phyloP scores from a whole-genome alignment of 768 basidiomycete species.

The Pleurotus eryngii region DNA sequence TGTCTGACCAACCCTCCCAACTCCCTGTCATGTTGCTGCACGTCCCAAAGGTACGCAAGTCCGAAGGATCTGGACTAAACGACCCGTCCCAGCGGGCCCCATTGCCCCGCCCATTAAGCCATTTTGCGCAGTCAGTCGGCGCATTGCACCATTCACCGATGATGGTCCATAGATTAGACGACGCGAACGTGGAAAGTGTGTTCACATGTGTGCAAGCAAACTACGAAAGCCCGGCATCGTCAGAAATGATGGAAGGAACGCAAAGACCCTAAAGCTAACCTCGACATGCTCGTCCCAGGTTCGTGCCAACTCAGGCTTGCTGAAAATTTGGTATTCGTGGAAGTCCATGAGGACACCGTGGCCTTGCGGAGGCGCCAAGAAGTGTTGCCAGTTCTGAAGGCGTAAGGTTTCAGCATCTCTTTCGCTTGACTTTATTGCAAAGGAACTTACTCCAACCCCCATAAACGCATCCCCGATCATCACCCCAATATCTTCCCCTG shows the following conservation, averaged over 20 bases:
- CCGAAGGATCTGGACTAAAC: conserved; percentile 32
- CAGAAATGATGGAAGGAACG: neutral
- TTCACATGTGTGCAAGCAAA: conserved; percentile 53
- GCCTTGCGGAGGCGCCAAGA: conserved; percentile 50
- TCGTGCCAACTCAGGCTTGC: conserved; percentile 48
- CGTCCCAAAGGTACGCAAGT: conserved; percentile 49
- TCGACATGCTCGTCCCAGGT: conserved; percentile 55
- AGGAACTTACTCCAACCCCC: conserved; percentile 18
- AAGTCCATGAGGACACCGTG: conserved; percentile 65
- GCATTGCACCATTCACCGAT: conserved; percentile 81
- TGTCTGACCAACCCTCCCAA: conserved; percentile 51
- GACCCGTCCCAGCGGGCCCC: conserved; percentile 72
- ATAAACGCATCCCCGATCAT: conserved; percentile 76
- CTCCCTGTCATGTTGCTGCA: conserved; percentile 65
- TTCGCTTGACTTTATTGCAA: too few species aligned
- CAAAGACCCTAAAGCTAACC: conserved; percentile 27
- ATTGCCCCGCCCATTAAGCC: conserved; percentile 75
- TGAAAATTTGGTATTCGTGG: conserved; percentile 79
- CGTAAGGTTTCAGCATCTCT: neutral
- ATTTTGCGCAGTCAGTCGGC: conserved; percentile 70
- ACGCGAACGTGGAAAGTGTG: conserved; percentile 42
- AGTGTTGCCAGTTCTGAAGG: conserved; percentile 53
- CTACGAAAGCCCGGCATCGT: conserved; percentile 16
- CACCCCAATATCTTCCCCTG: conserved; percentile 45
- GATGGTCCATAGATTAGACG: conserved; percentile 66